Evolutionary conservation across 768 basidiomycete species (phyloP).

Genomic region (Jaapia argillacea): DNA sequence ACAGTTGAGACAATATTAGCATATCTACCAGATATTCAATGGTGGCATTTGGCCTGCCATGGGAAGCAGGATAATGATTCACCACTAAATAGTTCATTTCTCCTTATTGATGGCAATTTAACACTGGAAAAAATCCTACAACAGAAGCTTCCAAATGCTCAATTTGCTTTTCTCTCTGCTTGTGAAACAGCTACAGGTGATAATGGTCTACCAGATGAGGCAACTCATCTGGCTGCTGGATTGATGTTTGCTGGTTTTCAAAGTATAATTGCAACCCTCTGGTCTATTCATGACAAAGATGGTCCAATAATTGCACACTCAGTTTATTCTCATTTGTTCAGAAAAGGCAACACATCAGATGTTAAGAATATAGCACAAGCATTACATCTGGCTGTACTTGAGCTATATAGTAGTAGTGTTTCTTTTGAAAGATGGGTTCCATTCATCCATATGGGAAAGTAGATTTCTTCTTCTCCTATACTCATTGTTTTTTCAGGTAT

Average conservation of each 20-base stretch:
- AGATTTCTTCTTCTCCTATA: too few relatives aligned
- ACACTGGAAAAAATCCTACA: constrained; percentile 17
- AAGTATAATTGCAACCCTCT: constrained; percentile 17
- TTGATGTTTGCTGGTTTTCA: constrained; percentile 18
- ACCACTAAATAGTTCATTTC: constrained; percentile 13
- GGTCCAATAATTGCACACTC: background rate
- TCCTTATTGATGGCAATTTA: constrained; percentile 11
- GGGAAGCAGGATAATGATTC: constrained; percentile 11
- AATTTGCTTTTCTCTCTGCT: constrained; percentile 26
- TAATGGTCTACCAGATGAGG: constrained; percentile 16
- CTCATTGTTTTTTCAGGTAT: too few relatives aligned
- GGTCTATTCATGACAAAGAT: constrained; percentile 1
- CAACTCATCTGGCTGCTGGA: constrained; percentile 23
- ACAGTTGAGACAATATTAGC: background rate
- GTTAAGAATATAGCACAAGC: too few relatives aligned
- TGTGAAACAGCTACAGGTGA: constrained; percentile 18
- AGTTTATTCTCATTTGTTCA: background rate
- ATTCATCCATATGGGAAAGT: too few relatives aligned
- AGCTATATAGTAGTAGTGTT: too few relatives aligned
- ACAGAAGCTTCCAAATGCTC: constrained; percentile 11
- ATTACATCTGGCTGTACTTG: too few relatives aligned
- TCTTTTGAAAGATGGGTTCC: too few relatives aligned
- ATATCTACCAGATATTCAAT: background rate
- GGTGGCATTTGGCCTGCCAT: constrained; percentile 18
- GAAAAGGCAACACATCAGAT: background rate